Evolutionary conservation across 2,329 filamentous ascomycete species (phyloP).

Genomic region (Clonostachys sp.): DNA sequence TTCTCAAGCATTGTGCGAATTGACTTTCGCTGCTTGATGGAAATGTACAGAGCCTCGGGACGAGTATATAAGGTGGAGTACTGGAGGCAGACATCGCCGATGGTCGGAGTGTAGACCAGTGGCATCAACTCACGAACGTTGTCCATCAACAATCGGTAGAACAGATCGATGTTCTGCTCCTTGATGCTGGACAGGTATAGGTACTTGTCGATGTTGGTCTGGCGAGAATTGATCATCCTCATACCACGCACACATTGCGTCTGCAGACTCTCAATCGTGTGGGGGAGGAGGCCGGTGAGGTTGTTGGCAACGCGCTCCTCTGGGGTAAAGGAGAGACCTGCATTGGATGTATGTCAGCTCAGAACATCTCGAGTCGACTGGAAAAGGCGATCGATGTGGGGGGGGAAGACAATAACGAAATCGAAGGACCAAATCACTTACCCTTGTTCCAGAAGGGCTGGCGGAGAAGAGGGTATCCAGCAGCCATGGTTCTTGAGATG

Average conservation of each 20-base stretch:
- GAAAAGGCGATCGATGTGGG: too few species aligned
- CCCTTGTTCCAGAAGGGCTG: slow-evolving; percentile 65
- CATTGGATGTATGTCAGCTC: not conserved
- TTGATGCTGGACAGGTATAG: slow-evolving; percentile 75
- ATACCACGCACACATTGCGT: slow-evolving; percentile 64
- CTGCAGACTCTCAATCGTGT: slow-evolving; percentile 56
- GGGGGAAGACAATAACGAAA: not conserved
- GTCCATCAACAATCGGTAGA: slow-evolving; percentile 77
- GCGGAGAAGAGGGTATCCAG: slow-evolving; percentile 56
- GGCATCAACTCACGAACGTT: slow-evolving; percentile 76
- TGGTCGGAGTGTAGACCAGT: slow-evolving; percentile 82
- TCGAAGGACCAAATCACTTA: slow-evolving; percentile 24
- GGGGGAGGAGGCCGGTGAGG: slow-evolving; percentile 61
- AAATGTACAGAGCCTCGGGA: slow-evolving; percentile 93
- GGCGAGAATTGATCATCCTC: slow-evolving; percentile 67
- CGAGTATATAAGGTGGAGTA: slow-evolving; percentile 96
- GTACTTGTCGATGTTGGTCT: slow-evolving; percentile 75
- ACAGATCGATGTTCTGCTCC: slow-evolving; percentile 72
- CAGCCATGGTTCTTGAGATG: slow-evolving; percentile 42
- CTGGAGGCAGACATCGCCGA: slow-evolving; percentile 93
- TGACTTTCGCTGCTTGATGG: slow-evolving; percentile 88
- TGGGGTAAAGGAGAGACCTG: slow-evolving; percentile 60
- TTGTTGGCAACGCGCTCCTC: slow-evolving; percentile 61
- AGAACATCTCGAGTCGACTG: too few species aligned
- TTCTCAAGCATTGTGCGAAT: slow-evolving; percentile 85